phyloP scores from a whole-genome alignment of 345 rosid species.

The Lepidium aucheri region DNA sequence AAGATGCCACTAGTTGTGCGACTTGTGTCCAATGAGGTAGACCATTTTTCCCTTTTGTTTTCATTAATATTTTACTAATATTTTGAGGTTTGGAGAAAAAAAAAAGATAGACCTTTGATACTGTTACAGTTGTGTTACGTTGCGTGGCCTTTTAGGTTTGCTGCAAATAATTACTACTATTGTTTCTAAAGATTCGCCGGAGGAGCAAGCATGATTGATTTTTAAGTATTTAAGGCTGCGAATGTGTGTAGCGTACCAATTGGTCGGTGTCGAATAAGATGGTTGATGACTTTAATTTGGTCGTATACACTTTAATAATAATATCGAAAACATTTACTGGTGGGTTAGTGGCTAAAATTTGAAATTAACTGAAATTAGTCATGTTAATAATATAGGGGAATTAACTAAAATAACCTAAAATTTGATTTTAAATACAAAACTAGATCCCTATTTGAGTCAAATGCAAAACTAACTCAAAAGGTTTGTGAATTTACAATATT shows the following conservation, averaged over 20 bases:
- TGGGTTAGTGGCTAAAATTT: too few species aligned
- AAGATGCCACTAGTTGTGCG: conserved; percentile 17
- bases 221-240: background rate
- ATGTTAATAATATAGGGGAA: too few species aligned
- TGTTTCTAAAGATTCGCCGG: conserved; percentile 19
- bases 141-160: conserved; percentile 20
- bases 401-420: too few species aligned
- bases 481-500: too few species aligned
- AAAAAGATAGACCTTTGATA: conserved; percentile 1
- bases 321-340: too few species aligned
- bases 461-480: too few species aligned
- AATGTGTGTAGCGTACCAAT: background rate
- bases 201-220: conserved; percentile 14
- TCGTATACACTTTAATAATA: too few species aligned
- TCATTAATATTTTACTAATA: background rate
- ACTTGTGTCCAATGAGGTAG: conserved; percentile 21
- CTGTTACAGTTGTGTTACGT: conserved; percentile 15
- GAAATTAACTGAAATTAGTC: too few species aligned
- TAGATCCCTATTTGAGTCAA: too few species aligned
- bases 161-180: conserved; percentile 1
- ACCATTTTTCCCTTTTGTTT: background rate
- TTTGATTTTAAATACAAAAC: too few species aligned
- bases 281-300: background rate
- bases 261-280: background rate
- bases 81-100: background rate